Conservation (phyloP, 164 flowering plant genomes). For the Protea cynaroides region DNA sequence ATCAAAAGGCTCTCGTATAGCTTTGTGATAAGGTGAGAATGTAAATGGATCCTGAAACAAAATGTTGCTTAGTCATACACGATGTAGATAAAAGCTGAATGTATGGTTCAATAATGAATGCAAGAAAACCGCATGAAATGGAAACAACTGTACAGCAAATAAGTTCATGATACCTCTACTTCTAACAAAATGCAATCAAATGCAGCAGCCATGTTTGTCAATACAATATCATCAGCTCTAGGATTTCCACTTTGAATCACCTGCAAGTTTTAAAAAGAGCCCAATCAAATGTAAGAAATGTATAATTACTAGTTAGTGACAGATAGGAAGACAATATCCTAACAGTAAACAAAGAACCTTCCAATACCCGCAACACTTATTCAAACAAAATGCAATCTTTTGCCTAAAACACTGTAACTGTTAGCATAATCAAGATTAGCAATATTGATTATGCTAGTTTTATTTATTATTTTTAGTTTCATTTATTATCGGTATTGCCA, state of each 20-base stretch:
- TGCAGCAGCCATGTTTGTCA: slow-evolving; percentile 66
- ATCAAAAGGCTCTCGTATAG: slow-evolving; percentile 88
- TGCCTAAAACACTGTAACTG: too few relatives aligned
- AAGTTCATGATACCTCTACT: slow-evolving; percentile 49
- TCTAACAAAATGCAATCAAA: slow-evolving; percentile 75
- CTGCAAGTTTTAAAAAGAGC: slow-evolving; percentile 34
- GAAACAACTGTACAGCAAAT: slow-evolving; percentile 2
- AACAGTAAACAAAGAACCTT: too few relatives aligned
- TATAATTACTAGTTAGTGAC: background rate
- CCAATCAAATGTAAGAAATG: background rate
- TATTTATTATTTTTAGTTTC: too few relatives aligned
- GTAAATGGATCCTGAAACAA: slow-evolving; percentile 71
- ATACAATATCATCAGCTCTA: slow-evolving; percentile 49
- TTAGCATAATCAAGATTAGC: too few relatives aligned
- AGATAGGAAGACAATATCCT: background rate
- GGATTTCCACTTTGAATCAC: slow-evolving; percentile 70
- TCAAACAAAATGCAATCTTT: too few relatives aligned
- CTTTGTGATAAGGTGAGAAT: slow-evolving; percentile 75
- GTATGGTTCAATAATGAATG: background rate
- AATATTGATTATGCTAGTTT: too few relatives aligned
- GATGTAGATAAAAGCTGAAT: slow-evolving; percentile 5
- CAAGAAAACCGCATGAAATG: background rate
- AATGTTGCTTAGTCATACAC: slow-evolving; percentile 8
- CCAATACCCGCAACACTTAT: too few relatives aligned
- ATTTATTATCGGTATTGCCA: too few relatives aligned